These are phyloP conservation scores for Heracleum sosnowskyi DNA, from an alignment of 129 eudicot genomes.

Conservation along the genomic window DNA sequence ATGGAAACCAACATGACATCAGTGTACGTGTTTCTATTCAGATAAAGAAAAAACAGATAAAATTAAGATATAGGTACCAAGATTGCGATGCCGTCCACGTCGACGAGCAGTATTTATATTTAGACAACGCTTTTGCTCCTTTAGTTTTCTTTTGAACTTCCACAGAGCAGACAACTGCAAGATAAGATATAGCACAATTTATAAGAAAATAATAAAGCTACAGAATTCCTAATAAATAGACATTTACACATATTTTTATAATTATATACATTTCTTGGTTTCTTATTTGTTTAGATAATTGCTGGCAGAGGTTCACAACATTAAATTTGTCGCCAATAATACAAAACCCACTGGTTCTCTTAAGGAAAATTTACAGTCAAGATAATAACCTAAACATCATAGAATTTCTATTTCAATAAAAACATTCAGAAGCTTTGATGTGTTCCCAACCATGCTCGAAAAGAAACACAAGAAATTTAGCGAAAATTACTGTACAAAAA, in stretches of 20 bases:
- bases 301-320: background rate
- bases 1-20: background rate
- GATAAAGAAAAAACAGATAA: background rate
- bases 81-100: constrained; percentile 10
- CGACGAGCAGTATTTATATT: constrained; percentile 14
- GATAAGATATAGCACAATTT: background rate
- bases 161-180: constrained; percentile 61
- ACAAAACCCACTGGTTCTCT: background rate
- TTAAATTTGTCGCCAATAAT: background rate
- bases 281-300: background rate
- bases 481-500: no score
- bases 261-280: background rate
- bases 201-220: background rate
- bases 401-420: background rate
- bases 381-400: background rate
- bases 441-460: background rate
- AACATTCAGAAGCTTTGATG: background rate
- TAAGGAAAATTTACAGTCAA: background rate
- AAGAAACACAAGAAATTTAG: background rate
- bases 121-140: constrained; percentile 51
- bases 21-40: background rate
- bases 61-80: constrained; percentile 30
- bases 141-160: constrained; percentile 57
- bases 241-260: background rate
- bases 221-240: background rate